A percentile compares a stretch with the other conserved stretches of the same genome.
phyloP scores from a whole-genome alignment of 2,329 filamentous ascomycete species.

The Ciborinia camelliae region DNA sequence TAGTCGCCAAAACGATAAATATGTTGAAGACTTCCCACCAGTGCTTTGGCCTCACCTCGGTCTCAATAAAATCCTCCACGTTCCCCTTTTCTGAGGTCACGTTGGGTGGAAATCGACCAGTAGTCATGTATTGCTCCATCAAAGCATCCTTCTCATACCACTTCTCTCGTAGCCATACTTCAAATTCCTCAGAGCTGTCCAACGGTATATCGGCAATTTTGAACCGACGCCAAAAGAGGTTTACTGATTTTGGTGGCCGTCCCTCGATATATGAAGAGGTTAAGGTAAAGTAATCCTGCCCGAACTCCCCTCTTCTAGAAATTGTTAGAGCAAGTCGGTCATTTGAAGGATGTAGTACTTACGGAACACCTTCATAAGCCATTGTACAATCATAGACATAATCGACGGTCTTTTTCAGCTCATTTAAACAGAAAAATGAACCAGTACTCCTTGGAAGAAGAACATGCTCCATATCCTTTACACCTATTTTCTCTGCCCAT shows the following conservation, averaged over 20 bases:
- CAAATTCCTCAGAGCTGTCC: constrained; percentile 69
- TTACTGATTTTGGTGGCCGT: constrained; percentile 87
- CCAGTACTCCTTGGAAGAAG: constrained; percentile 79
- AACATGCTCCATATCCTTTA: constrained; percentile 69
- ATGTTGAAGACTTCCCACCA: constrained; percentile 37
- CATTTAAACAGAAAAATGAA: constrained; percentile 72
- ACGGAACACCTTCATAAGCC: constrained; percentile 91
- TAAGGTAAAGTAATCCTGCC: constrained; percentile 88
- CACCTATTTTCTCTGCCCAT: constrained; percentile 74
- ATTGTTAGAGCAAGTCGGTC: constrained; percentile 11
- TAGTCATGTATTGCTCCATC: constrained; percentile 76
- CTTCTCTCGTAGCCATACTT: constrained; percentile 76
- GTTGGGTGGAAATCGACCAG: constrained; percentile 67
- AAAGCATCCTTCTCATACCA: constrained; percentile 93
- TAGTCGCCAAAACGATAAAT: constrained; percentile 34
- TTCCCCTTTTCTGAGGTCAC: constrained; percentile 22
- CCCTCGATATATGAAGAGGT: constrained; percentile 86
- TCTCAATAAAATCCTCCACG: constrained; percentile 35
- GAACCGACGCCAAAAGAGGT: constrained; percentile 94
- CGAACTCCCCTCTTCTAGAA: constrained; percentile 64
- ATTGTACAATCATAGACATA: constrained; percentile 93
- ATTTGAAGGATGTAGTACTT: constrained; percentile 41
- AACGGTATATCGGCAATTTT: constrained; percentile 76
- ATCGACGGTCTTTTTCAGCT: constrained; percentile 70
- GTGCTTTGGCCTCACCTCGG: constrained; percentile 35